These are phyloP conservation scores for Candida pseudocylindracea DNA, from an alignment of 1,139 yeast genomes.

Conservation along the genomic window DNA sequence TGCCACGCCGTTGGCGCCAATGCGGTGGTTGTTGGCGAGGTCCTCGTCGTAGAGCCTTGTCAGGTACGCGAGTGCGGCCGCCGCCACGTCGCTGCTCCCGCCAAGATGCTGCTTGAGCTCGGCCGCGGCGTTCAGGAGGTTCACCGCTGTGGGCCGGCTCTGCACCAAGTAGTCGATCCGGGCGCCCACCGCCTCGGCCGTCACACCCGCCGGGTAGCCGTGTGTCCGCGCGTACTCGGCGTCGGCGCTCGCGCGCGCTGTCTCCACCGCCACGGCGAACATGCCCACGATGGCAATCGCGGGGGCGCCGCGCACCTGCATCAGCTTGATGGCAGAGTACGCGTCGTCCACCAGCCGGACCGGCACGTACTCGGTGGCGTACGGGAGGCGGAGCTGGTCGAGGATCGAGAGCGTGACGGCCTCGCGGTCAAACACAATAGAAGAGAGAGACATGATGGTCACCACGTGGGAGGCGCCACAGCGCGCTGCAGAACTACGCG, in stretches of 20 bases:
- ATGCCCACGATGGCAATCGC: slow-evolving; percentile 95
- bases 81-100: slow-evolving; percentile 1
- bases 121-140: slow-evolving; percentile 56
- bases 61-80: slow-evolving; percentile 4
- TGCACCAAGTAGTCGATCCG: slow-evolving; percentile 44
- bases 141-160: slow-evolving; percentile 92
- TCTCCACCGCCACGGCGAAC: slow-evolving; percentile 42
- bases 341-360: slow-evolving; percentile 50
- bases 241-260: slow-evolving; percentile 9
- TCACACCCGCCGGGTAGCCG: neutral
- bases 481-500: no score
- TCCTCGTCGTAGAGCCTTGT: slow-evolving; percentile 43
- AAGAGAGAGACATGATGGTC: no score
- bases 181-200: slow-evolving; percentile 3
- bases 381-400: slow-evolving; percentile 72
- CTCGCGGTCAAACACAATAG: slow-evolving; percentile 41
- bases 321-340: slow-evolving; percentile 53
- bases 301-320: slow-evolving; percentile 98
- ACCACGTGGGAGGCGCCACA: no score
- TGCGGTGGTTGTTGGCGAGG: slow-evolving; percentile 45
- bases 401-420: slow-evolving; percentile 30
- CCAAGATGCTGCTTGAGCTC: slow-evolving; percentile 24
- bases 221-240: no score
- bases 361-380: slow-evolving; percentile 42
- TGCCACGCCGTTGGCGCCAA: slow-evolving; percentile 67